Evolutionary conservation across 2,329 filamentous ascomycete genomes (phyloP).

Genomic region (Colletotrichum limetticola): DNA sequence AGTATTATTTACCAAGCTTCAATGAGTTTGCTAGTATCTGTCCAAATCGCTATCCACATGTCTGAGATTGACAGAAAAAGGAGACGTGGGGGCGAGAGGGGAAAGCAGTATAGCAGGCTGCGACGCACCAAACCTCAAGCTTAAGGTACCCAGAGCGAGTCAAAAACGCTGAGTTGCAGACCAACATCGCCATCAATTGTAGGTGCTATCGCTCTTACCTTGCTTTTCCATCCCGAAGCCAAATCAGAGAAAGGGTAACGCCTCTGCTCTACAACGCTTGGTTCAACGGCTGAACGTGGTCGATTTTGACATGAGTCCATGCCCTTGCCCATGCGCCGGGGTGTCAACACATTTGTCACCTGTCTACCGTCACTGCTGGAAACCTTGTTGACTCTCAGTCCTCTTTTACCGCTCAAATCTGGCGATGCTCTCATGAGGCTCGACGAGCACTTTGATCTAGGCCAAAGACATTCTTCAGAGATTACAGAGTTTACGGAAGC

Average conservation of each 20-base stretch:
- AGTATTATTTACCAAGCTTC: too few relatives aligned
- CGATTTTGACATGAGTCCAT: neutral
- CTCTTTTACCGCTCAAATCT: neutral
- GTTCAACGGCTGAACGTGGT: neutral
- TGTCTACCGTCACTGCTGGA: neutral
- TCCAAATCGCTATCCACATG: too few relatives aligned
- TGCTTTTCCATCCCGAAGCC: neutral
- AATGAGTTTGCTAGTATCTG: too few relatives aligned
- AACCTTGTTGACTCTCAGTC: neutral
- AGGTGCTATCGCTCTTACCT: too few relatives aligned
- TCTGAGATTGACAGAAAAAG: too few relatives aligned
- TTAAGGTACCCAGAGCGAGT: too few relatives aligned
- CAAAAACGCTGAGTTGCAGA: too few relatives aligned
- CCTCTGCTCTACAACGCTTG: neutral
- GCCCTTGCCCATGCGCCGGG: neutral
- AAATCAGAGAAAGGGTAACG: neutral
- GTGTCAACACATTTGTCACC: neutral
- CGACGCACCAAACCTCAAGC: too few relatives aligned
- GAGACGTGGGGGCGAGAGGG: too few relatives aligned
- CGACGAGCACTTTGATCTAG: neutral
- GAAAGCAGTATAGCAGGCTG: too few relatives aligned
- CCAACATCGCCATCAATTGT: too few relatives aligned
- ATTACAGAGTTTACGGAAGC: neutral
- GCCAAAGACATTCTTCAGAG: neutral
- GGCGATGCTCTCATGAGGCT: neutral